Evolutionary conservation across 257 asterid species (phyloP).

Genomic region (Prunella vulgaris): DNA sequence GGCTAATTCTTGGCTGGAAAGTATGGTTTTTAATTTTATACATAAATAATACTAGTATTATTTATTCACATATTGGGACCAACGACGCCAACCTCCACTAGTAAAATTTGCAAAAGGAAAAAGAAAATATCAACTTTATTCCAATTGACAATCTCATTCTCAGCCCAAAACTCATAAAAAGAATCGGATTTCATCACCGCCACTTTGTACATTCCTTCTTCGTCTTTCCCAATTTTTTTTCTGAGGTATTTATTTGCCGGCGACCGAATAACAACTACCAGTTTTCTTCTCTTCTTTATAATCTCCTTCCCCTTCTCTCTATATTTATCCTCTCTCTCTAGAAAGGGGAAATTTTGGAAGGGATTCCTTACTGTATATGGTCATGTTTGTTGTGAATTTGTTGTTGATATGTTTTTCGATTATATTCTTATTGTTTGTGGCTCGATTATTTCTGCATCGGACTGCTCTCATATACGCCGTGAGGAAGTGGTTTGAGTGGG

Average conservation of each 20-base stretch:
- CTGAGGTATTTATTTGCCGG: neutral
- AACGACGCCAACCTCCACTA: constrained; percentile 35
- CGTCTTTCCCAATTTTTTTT: neutral
- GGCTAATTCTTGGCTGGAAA: constrained; percentile 35
- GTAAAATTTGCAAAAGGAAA: neutral
- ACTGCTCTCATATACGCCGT: constrained; percentile 59
- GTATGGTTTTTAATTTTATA: neutral
- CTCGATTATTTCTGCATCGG: constrained; percentile 50
- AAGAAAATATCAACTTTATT: constrained; percentile 1
- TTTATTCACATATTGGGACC: constrained; percentile 2
- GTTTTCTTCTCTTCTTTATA: neutral
- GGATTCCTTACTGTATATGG: neutral
- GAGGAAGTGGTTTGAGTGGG: constrained; percentile 45
- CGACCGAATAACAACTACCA: neutral
- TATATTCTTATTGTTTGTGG: constrained; percentile 21
- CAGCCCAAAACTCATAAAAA: neutral
- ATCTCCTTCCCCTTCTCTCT: neutral
- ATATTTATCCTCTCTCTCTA: neutral
- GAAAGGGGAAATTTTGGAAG: neutral
- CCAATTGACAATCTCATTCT: neutral
- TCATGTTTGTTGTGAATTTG: constrained; percentile 32
- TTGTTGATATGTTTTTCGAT: constrained; percentile 22
- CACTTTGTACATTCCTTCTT: neutral
- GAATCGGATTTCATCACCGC: neutral
- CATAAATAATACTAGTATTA: neutral